Evolutionary conservation across 208 protist species (phyloP).

Genomic region (Trypanosoma cruzi): DNA sequence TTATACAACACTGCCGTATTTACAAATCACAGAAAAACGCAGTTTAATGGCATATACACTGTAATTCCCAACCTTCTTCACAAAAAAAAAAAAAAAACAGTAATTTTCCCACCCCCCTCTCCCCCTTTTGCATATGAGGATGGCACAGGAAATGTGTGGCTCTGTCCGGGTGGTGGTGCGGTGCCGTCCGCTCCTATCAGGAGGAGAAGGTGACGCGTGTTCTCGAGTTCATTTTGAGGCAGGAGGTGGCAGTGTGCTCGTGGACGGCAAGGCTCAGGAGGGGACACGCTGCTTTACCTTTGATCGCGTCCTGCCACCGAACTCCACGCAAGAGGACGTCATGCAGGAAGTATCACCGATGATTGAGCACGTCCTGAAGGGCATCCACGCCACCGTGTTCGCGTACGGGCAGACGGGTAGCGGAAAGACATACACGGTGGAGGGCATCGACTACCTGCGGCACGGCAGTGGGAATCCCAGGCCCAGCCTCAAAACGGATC

Average conservation of each 20-base stretch:
- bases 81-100: too few relatives aligned
- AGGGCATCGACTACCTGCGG: conserved; percentile 82
- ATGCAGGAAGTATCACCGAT: conserved; percentile 76
- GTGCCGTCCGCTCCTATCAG: conserved; percentile 52
- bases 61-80: too few relatives aligned
- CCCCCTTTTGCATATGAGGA: too few relatives aligned
- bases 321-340: conserved; percentile 52
- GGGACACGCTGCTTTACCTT: conserved; percentile 68
- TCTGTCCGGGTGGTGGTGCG: conserved; percentile 68
- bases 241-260: conserved; percentile 16
- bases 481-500: background rate
- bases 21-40: too few relatives aligned
- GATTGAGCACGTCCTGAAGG: conserved; percentile 85
- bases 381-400: conserved; percentile 88
- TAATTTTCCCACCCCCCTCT: too few relatives aligned
- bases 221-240: conserved; percentile 45
- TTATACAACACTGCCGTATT: too few relatives aligned
- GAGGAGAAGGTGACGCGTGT: conserved; percentile 37
- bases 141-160: background rate
- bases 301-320: conserved; percentile 62
- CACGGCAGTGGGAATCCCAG: conserved; percentile 3
- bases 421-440: too few relatives aligned
- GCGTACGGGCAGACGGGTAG: conserved; percentile 93
- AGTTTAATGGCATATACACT: too few relatives aligned
- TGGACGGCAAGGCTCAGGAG: conserved; percentile 9